phyloP scores from a whole-genome alignment of 139 green algal species.

The Volvox reticuliferus region DNA sequence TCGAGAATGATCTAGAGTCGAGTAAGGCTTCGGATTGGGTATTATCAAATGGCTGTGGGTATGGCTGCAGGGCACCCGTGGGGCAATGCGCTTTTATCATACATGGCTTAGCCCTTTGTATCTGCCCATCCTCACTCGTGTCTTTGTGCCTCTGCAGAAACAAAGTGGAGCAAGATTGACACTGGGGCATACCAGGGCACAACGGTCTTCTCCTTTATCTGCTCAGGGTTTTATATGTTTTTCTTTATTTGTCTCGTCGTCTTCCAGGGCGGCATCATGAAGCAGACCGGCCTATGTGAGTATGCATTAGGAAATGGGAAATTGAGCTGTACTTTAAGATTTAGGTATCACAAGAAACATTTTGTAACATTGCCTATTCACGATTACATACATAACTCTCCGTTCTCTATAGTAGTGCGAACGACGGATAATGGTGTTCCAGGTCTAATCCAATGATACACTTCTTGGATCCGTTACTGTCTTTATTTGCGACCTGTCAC shows the following conservation, averaged over 20 bases:
- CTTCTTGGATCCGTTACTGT: no score
- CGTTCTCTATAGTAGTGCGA: not conserved
- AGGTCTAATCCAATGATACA: not conserved
- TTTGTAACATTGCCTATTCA: no score
- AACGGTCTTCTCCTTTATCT: constrained; percentile 44
- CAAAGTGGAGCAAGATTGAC: constrained; percentile 17
- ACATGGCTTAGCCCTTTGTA: no score
- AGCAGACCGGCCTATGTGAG: constrained; percentile 43
- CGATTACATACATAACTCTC: no score
- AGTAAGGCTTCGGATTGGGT: no score
- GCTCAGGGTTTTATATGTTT: constrained; percentile 42
- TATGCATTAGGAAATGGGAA: not conserved
- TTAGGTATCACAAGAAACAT: no score
- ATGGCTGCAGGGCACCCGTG: no score
- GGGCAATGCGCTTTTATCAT: not conserved
- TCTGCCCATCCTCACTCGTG: no score
- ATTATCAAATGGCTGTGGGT: no score
- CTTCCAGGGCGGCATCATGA: constrained; percentile 54
- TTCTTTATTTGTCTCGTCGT: constrained; percentile 54
- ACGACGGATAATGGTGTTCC: no score
- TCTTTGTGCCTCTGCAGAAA: not conserved
- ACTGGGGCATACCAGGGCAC: constrained; percentile 24
- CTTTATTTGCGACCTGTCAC: not conserved
- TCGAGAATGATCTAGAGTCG: no score
- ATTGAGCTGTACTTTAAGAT: not conserved